Evolutionary conservation across 1,139 yeast genomes (phyloP).

Genomic region (Geotrichum citri-aurantii): DNA sequence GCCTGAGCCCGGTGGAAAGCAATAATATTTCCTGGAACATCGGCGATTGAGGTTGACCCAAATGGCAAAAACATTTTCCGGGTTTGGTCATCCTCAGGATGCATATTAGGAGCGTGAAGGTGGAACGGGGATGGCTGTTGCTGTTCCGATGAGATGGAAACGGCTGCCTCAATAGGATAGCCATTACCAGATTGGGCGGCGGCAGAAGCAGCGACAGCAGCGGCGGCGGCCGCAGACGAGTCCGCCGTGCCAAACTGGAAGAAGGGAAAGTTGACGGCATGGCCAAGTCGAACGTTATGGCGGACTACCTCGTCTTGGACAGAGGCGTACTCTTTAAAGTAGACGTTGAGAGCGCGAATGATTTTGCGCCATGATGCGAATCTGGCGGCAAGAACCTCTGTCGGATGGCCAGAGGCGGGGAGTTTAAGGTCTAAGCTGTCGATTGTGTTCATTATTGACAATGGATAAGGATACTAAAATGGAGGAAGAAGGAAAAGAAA

Average conservation of each 20-base stretch:
- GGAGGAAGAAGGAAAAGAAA: not conserved
- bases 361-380: constrained; percentile 83
- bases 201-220: constrained; percentile 12
- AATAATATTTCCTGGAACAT: constrained; percentile 66
- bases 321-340: constrained; percentile 71
- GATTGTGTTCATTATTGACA: not conserved
- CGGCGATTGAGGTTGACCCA: constrained; percentile 79
- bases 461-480: not conserved
- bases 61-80: constrained; percentile 58
- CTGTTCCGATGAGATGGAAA: constrained; percentile 1
- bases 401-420: constrained; percentile 63
- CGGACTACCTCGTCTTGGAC: constrained; percentile 85
- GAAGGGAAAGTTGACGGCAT: constrained; percentile 61
- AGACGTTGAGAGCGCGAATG: constrained; percentile 65
- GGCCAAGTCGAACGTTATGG: constrained; percentile 75
- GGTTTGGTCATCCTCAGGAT: constrained; percentile 28
- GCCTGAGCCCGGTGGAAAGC: constrained; percentile 74
- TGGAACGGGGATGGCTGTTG: constrained; percentile 17
- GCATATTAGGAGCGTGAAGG: constrained; percentile 16
- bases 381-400: constrained; percentile 77
- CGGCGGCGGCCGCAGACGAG: constrained; percentile 19
- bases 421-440: constrained; percentile 24
- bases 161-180: constrained; percentile 9
- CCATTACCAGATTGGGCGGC: constrained; percentile 9
- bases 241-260: constrained; percentile 32